Evolutionary conservation across 345 rosid genomes (phyloP).

Genomic region (Kernera saxatilis): DNA sequence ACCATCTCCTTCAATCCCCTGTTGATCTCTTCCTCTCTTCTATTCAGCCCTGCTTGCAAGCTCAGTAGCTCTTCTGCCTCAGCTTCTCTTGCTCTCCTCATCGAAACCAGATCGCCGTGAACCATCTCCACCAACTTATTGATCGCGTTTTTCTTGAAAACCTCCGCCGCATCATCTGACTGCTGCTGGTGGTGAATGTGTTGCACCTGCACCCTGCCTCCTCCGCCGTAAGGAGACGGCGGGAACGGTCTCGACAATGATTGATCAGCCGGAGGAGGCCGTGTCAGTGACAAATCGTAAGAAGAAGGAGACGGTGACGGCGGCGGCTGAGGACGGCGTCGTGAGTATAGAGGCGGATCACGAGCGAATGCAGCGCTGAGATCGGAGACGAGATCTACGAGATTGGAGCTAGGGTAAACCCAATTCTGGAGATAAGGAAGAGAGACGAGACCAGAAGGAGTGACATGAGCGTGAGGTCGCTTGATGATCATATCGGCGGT

Average conservation of each 20-base stretch:
- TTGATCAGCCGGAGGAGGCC: conserved; percentile 16
- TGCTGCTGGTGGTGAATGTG: conserved; percentile 35
- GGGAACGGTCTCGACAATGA: conserved; percentile 43
- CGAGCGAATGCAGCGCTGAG: conserved; percentile 52
- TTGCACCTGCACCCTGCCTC: conserved; percentile 21
- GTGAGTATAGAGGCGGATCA: conserved; percentile 92
- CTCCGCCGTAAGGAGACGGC: conserved; percentile 42
- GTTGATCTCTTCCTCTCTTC: conserved; percentile 61
- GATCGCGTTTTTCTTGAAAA: conserved; percentile 59
- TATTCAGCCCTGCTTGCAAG: conserved; percentile 61
- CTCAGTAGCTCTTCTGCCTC: conserved; percentile 78
- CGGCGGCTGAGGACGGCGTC: conserved; percentile 52
- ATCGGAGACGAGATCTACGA: conserved; percentile 65
- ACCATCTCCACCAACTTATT: conserved; percentile 71
- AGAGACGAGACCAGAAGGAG: conserved; percentile 89
- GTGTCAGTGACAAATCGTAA: conserved; percentile 25
- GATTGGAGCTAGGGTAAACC: conserved; percentile 85
- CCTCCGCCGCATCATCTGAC: conserved; percentile 74
- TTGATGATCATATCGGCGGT: conserved; percentile 96
- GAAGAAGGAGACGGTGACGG: conserved; percentile 23
- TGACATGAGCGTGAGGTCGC: conserved; percentile 76
- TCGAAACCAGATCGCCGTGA: conserved; percentile 51
- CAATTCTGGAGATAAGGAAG: conserved; percentile 74
- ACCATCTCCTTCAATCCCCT: conserved; percentile 72
- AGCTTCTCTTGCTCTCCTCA: conserved; percentile 74